A percentile compares a stretch with the other conserved stretches of the same genome.
Evolutionary conservation across 1,284 basidiomycete genomes (phyloP).

Genomic region (Ganoderma sp.): DNA sequence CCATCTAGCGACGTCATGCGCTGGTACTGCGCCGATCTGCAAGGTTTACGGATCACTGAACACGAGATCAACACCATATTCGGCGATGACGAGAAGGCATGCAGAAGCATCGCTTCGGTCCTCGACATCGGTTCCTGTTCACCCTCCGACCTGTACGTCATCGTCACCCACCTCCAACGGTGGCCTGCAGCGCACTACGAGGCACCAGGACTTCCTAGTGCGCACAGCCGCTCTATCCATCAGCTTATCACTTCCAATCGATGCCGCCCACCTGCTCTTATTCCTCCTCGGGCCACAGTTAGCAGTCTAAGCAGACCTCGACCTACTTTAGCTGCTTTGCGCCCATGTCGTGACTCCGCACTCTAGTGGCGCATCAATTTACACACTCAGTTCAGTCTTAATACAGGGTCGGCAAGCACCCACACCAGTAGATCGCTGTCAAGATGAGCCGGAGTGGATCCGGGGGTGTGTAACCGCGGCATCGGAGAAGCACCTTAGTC

Average conservation of each 20-base stretch:
- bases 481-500: background rate
- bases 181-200: background rate
- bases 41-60: background rate
- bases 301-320: background rate
- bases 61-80: background rate
- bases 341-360: background rate
- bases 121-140: background rate
- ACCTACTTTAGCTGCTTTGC: background rate
- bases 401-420: background rate
- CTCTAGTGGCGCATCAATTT: background rate
- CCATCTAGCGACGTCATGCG: background rate
- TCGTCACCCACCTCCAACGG: background rate
- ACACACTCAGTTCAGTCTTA: background rate
- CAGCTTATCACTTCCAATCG: background rate
- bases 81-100: background rate
- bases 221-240: background rate
- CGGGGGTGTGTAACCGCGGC: background rate
- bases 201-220: background rate
- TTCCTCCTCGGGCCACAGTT: background rate
- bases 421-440: background rate
- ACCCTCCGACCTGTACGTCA: background rate
- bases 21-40: background rate
- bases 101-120: background rate
- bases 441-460: background rate
- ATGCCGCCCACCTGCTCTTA: background rate